These are phyloP conservation scores for Microsporum audouinii DNA, from an alignment of 2,329 filamentous ascomycete genomes.

Conservation along the genomic window DNA sequence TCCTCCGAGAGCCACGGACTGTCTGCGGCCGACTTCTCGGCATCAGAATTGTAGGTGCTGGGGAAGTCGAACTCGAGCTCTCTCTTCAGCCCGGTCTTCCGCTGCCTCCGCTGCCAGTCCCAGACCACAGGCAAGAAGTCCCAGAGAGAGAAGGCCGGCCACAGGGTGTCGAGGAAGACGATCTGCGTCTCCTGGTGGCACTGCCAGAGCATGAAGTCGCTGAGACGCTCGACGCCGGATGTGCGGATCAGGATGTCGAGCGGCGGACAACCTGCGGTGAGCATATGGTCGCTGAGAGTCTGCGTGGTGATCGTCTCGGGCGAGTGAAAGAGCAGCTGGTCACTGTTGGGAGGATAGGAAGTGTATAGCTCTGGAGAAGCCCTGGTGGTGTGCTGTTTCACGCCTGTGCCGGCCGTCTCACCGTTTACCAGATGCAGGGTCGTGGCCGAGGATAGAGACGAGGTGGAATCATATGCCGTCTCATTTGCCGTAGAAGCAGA, in stretches of 20 bases:
- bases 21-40: not conserved
- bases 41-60: not conserved
- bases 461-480: conserved; percentile 12
- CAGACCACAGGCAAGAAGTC: conserved; percentile 84
- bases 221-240: conserved; percentile 81
- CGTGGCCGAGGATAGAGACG: conserved; percentile 37
- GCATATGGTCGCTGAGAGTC: conserved; percentile 74
- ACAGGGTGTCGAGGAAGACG: conserved; percentile 81
- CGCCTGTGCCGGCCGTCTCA: conserved; percentile 19
- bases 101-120: conserved; percentile 69
- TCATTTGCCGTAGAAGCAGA: conserved; percentile 16
- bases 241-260: conserved; percentile 85
- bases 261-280: conserved; percentile 74
- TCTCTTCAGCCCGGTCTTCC: conserved; percentile 26
- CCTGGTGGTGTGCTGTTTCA: conserved; percentile 14
- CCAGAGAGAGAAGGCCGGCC: conserved; percentile 94
- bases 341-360: conserved; percentile 17
- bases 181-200: conserved; percentile 87
- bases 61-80: conserved; percentile 4
- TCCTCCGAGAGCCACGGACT: not conserved
- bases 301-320: conserved; percentile 78
- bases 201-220: conserved; percentile 99
- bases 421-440: conserved; percentile 31
- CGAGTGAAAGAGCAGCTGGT: conserved; percentile 46
- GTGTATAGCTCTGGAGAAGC: conserved; percentile 12